These are phyloP conservation scores for Chenopodium suecicum DNA, from an alignment of 148 eudicot species.

Conservation along the genomic window DNA sequence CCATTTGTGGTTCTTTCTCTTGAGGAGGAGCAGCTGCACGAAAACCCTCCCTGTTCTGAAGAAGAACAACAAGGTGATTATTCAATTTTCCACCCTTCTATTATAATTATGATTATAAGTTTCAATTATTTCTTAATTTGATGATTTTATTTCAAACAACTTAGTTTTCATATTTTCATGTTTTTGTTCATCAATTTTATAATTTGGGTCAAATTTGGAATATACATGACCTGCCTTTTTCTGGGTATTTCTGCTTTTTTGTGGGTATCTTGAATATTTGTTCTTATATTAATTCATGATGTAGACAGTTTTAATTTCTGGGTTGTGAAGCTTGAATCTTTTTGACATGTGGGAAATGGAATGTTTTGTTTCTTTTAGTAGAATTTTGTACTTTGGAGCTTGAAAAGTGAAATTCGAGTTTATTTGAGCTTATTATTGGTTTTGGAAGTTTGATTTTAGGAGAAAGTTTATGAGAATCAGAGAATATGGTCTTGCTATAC, in stretches of 20 bases:
- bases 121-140: too few relatives aligned
- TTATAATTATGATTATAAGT: background rate
- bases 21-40: background rate
- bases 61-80: constrained; percentile 15
- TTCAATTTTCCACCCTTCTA: background rate
- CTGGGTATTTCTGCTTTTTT: background rate
- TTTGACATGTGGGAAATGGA: background rate
- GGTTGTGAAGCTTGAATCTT: constrained; percentile 7
- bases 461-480: constrained; percentile 6
- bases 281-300: background rate
- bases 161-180: constrained; percentile 1
- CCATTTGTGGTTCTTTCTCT: constrained; percentile 31
- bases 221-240: background rate
- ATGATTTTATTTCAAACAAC: background rate
- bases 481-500: background rate
- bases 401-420: background rate
- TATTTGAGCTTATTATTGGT: background rate
- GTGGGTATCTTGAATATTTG: background rate
- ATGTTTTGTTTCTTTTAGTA: background rate
- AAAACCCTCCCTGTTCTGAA: background rate
- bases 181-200: background rate
- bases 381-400: background rate
- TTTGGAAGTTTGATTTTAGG: constrained; percentile 7
- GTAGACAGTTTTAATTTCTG: background rate
- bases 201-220: background rate